phyloP scores from a whole-genome alignment of 306 rosid genomes.

The Trifolium dubium region DNA sequence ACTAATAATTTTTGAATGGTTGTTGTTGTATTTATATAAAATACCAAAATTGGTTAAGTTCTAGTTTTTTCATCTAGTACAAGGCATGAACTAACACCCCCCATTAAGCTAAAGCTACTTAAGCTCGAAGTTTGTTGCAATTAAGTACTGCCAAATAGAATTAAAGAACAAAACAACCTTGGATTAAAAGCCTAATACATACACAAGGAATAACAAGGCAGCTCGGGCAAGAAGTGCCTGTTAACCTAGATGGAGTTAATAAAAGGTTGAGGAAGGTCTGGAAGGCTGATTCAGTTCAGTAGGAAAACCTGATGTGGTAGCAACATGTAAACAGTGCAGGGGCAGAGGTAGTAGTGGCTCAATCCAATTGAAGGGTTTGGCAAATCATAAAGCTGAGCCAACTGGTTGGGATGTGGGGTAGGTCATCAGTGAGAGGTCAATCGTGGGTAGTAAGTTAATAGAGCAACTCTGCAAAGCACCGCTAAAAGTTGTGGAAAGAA shows the following conservation, averaged over 20 bases:
- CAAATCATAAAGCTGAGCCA: too few relatives aligned
- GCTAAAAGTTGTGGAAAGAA: too few relatives aligned
- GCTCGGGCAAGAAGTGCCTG: not conserved
- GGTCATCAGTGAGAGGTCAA: too few relatives aligned
- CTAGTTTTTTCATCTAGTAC: conserved; percentile 33
- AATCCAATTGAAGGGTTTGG: too few relatives aligned
- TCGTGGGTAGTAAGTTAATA: too few relatives aligned
- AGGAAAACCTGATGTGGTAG: too few relatives aligned
- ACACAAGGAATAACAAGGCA: not conserved
- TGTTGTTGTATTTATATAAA: not conserved
- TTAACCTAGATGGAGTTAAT: not conserved
- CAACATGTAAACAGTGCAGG: too few relatives aligned
- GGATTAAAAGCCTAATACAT: not conserved
- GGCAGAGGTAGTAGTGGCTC: too few relatives aligned
- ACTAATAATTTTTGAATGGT: not conserved
- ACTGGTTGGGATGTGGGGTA: too few relatives aligned
- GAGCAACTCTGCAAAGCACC: too few relatives aligned
- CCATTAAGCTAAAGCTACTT: not conserved
- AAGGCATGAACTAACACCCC: not conserved
- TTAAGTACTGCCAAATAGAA: not conserved
- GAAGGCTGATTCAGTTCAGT: not conserved
- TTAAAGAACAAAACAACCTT: not conserved
- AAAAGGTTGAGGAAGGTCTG: not conserved
- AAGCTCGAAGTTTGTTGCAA: conserved; percentile 10
- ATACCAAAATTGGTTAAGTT: conserved; percentile 14